phyloP scores from a whole-genome alignment of 2,329 filamentous ascomycete genomes.

The Fusarium fujikuroi region DNA sequence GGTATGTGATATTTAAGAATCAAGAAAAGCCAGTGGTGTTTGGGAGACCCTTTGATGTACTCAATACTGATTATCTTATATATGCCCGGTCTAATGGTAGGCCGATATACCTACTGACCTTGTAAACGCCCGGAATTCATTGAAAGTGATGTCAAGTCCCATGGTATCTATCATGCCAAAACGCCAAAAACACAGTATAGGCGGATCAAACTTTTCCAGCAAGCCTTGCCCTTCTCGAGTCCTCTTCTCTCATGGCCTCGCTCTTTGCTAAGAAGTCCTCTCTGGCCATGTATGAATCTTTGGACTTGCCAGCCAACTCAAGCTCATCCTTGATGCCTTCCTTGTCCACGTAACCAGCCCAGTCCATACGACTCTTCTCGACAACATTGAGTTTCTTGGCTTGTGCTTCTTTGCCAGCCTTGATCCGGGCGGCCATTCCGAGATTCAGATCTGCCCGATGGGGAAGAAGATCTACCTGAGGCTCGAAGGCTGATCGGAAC shows the following conservation, averaged over 20 bases:
- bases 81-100: not conserved
- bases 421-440: slow-evolving; percentile 60
- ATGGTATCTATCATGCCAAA: slow-evolving; percentile 48
- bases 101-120: not conserved
- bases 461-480: slow-evolving; percentile 56
- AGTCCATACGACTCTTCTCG: slow-evolving; percentile 78
- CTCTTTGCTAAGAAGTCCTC: slow-evolving; percentile 75
- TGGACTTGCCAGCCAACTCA: slow-evolving; percentile 71
- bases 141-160: slow-evolving; percentile 12
- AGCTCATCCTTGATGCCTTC: slow-evolving; percentile 77
- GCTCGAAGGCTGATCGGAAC: slow-evolving; percentile 72
- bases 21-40: not conserved
- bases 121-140: not conserved
- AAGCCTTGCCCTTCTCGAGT: slow-evolving; percentile 65
- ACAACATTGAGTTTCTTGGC: slow-evolving; percentile 76
- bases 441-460: slow-evolving; percentile 68
- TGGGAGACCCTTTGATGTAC: not conserved
- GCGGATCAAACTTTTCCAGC: slow-evolving; percentile 47
- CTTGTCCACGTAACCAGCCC: slow-evolving; percentile 77
- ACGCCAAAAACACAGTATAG: slow-evolving; percentile 29
- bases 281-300: slow-evolving; percentile 69
- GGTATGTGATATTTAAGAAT: not conserved
- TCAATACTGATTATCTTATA: not conserved
- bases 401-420: slow-evolving; percentile 60
- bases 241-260: slow-evolving; percentile 70